phyloP scores from a whole-genome alignment of 2,329 filamentous ascomycete genomes.

The Colletotrichum navitas region DNA sequence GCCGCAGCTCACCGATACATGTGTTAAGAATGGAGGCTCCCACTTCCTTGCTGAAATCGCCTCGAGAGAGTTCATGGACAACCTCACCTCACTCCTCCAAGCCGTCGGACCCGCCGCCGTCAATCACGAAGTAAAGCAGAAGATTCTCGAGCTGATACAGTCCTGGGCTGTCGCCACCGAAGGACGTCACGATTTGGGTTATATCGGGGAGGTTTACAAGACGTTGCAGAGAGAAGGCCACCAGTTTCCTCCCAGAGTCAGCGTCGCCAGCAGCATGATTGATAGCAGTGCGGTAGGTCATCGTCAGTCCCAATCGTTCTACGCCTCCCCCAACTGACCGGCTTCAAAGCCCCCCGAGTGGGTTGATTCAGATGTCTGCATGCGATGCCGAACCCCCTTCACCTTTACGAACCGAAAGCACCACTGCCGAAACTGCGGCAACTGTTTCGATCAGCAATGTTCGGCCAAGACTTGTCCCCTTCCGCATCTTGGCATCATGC shows the following conservation, averaged over 20 bases:
- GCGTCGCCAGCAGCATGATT: conserved; percentile 96
- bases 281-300: conserved; percentile 90
- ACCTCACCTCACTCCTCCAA: conserved; percentile 89
- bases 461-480: conserved; percentile 90
- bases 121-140: conserved; percentile 87
- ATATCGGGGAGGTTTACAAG: conserved; percentile 90
- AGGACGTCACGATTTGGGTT: conserved; percentile 83
- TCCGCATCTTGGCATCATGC: conserved; percentile 91
- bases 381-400: conserved; percentile 95
- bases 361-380: conserved; percentile 97
- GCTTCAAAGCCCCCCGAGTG: conserved; percentile 85
- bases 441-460: conserved; percentile 96
- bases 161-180: conserved; percentile 93
- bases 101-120: conserved; percentile 79
- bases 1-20: conserved; percentile 92
- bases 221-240: conserved; percentile 87
- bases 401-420: conserved; percentile 99
- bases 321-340: conserved; percentile 1
- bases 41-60: conserved; percentile 97
- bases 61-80: conserved; percentile 98
- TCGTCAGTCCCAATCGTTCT: conserved; percentile 6
- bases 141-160: conserved; percentile 94
- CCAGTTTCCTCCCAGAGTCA: conserved; percentile 86
- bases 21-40: conserved; percentile 96
- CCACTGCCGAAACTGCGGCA: conserved; percentile 97